These are phyloP conservation scores for Colletotrichum sp. DNA, from an alignment of 2,329 filamentous ascomycete species.

Conservation along the genomic window DNA sequence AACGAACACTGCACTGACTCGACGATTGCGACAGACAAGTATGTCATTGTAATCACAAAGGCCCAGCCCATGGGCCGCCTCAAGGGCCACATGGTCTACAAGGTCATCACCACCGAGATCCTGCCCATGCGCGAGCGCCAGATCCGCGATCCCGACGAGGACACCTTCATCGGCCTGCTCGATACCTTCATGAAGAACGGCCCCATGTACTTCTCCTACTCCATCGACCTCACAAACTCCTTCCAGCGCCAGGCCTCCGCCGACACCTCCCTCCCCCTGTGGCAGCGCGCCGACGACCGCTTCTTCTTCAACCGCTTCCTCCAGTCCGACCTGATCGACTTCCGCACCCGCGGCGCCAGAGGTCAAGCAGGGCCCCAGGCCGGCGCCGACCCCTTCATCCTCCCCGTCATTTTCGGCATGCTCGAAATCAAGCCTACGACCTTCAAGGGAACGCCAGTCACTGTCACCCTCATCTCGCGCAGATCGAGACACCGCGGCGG, in stretches of 20 bases:
- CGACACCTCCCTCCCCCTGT: constrained; percentile 76
- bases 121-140: constrained; percentile 91
- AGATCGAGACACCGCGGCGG: constrained; percentile 88
- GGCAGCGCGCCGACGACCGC: constrained; percentile 92
- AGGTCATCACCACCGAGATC: constrained; percentile 88
- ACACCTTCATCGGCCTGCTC: constrained; percentile 84
- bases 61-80: constrained; percentile 88
- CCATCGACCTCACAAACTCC: constrained; percentile 93
- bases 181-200: constrained; percentile 82
- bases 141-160: constrained; percentile 91
- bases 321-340: constrained; percentile 89
- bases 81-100: constrained; percentile 97
- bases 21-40: constrained; percentile 72
- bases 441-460: constrained; percentile 84
- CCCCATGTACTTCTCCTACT: constrained; percentile 98
- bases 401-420: constrained; percentile 97
- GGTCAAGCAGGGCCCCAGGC: constrained; percentile 73
- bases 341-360: constrained; percentile 69
- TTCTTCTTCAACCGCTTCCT: constrained; percentile 99
- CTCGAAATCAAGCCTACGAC: constrained; percentile 86
- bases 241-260: constrained; percentile 91
- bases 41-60: constrained; percentile 96
- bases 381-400: constrained; percentile 86
- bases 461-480: constrained; percentile 85
- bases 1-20: constrained; percentile 3